These are phyloP conservation scores for Epichloe brachyelytri DNA, from an alignment of 2,329 filamentous ascomycete genomes.

Conservation along the genomic window DNA sequence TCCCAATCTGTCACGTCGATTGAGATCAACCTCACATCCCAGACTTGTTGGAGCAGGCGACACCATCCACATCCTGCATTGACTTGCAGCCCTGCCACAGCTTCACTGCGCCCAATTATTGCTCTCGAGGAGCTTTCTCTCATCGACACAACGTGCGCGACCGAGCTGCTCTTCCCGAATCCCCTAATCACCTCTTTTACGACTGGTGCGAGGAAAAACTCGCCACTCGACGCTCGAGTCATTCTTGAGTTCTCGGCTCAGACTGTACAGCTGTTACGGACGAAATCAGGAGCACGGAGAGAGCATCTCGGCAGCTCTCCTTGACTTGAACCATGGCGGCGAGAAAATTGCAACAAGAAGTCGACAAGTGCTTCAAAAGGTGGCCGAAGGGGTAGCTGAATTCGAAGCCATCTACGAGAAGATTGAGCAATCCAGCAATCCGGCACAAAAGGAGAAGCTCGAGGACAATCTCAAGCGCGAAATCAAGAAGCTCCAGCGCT, in stretches of 20 bases:
- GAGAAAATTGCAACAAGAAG: conserved; percentile 93
- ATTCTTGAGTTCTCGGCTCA: neutral
- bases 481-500: conserved; percentile 97
- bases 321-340: conserved; percentile 59
- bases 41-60: neutral
- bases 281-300: neutral
- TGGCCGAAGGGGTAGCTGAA: conserved; percentile 78
- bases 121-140: neutral
- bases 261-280: neutral
- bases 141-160: neutral
- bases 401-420: conserved; percentile 97
- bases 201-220: neutral
- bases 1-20: conserved; percentile 9
- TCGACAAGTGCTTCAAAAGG: conserved; percentile 99
- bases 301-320: neutral
- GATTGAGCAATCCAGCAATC: conserved; percentile 84
- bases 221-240: neutral
- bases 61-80: conserved; percentile 3
- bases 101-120: neutral
- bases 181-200: neutral
- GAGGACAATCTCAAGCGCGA: conserved; percentile 97
- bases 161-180: neutral
- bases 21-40: conserved; percentile 1
- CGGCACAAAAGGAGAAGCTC: conserved; percentile 93
- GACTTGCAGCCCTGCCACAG: neutral